Evolutionary conservation across 2,329 filamentous ascomycete genomes (phyloP), one percentile per base, ranked within the genome.

Genomic region (Phialophora tarda): DNA sequence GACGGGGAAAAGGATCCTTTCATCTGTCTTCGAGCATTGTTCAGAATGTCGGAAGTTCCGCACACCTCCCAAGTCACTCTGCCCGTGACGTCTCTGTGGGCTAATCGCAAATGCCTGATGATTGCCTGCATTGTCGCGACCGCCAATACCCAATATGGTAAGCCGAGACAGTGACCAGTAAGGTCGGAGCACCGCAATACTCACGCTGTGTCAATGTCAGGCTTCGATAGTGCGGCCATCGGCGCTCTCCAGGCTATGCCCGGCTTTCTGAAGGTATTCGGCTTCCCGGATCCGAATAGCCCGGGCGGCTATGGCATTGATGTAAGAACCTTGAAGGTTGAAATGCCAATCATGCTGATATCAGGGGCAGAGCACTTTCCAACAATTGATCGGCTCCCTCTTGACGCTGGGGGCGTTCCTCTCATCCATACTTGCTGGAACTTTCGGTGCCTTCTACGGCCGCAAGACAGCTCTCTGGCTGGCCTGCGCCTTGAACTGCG

Each of bases 191-290:
- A 23, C 26, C 44, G 30, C 41, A 17, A 11, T 17, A 24, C 57
- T 59, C 23, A 59, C 41, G 24, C 10, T 17, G 17, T 30, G 10
- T 6, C 23, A 23, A 63, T 30, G 59, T 59, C 23, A 69, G 55
- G 54, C 58, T 56, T 62, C 60, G 60, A 62, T 38, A 55, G 34
- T 23, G 60, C 50, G 2, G 51, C 60, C 26, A 48, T 62, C 17
- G 51, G 51, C 11, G 59, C 47, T 14, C 48, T 61, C 48, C 59
- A 61, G 48, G 59, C 59, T 2, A 61, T 61, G 59, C 59, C 59
- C 4, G 59, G 59, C 12, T 61, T 61, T 32, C 30, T 61, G 30
- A 61, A 54, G 23, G 59, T 61, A 12, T 61, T 61, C 30, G 59
- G 59, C 32, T 61, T 53, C 21, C 26, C 28, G 3, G 48, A 61